Evolutionary conservation across 805 yeast genomes (phyloP).

Genomic region (Wickerhamomyces ciferrii): DNA sequence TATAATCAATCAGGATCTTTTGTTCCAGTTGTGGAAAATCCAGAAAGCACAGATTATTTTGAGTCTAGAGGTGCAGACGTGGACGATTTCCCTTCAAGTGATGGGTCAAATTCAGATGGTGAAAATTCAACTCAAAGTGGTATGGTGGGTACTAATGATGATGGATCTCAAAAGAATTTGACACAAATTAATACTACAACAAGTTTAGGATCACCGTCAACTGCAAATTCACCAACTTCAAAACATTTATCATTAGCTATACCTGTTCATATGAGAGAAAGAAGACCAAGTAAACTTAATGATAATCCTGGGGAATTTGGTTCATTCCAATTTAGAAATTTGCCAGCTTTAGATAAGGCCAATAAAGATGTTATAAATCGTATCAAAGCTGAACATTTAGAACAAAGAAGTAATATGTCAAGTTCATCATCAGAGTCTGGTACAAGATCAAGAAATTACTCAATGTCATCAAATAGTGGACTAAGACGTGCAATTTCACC

Average conservation of each 20-base stretch:
- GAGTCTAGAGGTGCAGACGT: constrained; percentile 85
- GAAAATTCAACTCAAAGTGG: constrained; percentile 20
- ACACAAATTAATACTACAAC: constrained; percentile 14
- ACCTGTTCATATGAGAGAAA: constrained; percentile 57
- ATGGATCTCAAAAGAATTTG: not conserved
- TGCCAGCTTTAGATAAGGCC: constrained; percentile 87
- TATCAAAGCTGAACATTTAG: constrained; percentile 73
- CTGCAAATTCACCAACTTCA: constrained; percentile 27
- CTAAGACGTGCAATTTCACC: constrained; percentile 46
- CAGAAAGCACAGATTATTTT: constrained; percentile 88
- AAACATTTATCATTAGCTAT: constrained; percentile 40
- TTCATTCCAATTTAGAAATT: constrained; percentile 81
- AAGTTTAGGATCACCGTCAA: constrained; percentile 22
- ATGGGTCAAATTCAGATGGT: constrained; percentile 25
- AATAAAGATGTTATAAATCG: constrained; percentile 89
- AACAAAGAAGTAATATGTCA: constrained; percentile 31
- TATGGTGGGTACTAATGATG: not conserved
- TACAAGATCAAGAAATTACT: constrained; percentile 23
- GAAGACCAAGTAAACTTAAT: constrained; percentile 67
- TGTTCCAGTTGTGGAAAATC: constrained; percentile 72
- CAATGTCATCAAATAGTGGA: constrained; percentile 28
- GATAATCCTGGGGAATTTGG: constrained; percentile 82
- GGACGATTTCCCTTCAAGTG: constrained; percentile 46
- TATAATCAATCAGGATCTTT: constrained; percentile 74
- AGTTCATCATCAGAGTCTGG: constrained; percentile 31